Base-by-base conservation (phyloP, 345 rosid genomes). In the Heritiera littoralis region DNA sequence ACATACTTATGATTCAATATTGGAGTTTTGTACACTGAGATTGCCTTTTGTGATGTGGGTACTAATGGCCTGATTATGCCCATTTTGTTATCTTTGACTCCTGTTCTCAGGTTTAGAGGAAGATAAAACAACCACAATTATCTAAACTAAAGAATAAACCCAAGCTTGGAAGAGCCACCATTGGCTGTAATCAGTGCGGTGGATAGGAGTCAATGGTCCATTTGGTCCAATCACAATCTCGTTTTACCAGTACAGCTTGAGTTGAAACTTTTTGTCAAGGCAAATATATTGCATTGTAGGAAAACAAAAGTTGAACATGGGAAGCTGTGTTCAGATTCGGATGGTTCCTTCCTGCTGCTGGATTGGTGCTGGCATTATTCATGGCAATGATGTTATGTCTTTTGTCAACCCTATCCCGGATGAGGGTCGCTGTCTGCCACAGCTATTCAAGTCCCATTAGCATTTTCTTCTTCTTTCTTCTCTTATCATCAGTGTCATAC, bases 261-360 rank as follows among this genome's bases (percentile, higher is more conserved):
- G 56, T 17, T 55, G 9, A 15, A 55, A 55, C 4, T 3, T 5
- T 55, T 5, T 55, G 17, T 17, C 20, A 6, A 55, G 20, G 59
- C 8, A 13, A 55, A 2, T 14, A 0, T 55, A 0, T 55, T 55
- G 20, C 59, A 15, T 55, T 17, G 7, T 55, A 17, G 20, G 60
- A 55, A 55, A 23, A 55, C 58, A 54, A 23, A 23, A 17, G 2
- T 15, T 38, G 49, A 66, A 40, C 28, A 83, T 88, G 88, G 86
- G 78, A 14, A 35, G 3, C 1, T 85, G 86, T 85, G 91, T 73
- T 54, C 61, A 15, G 89, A 80, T 6, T 38, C 72, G 4, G 79
- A 76, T 48, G 85, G 17, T 51, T 71, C 49, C 40, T 51, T 71
- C 49, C 40, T 83, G 66, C 38, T 35, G 38, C 38, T 35, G 38